Conservation (phyloP, 1,139 yeast species). For the Wickerhamiella pararugosa region DNA sequence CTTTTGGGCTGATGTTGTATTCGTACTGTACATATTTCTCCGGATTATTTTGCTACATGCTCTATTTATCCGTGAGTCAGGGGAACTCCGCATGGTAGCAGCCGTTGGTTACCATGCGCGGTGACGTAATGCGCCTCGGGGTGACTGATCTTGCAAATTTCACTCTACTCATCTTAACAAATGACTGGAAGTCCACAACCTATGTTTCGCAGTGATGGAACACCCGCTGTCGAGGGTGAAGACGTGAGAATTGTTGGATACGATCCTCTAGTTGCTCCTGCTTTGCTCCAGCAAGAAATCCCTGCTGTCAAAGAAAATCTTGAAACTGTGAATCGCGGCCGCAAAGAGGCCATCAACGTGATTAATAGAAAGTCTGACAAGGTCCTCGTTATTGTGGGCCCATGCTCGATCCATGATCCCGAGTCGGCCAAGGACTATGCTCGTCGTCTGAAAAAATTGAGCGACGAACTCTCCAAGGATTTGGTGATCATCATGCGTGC, state of each 20-base stretch:
- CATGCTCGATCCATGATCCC: constrained; percentile 92
- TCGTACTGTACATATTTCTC: too few species aligned
- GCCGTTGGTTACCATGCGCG: too few species aligned
- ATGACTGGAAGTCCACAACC: constrained; percentile 18
- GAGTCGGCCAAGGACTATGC: constrained; percentile 85
- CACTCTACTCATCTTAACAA: too few species aligned
- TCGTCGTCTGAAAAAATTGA: constrained; percentile 43
- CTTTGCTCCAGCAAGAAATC: constrained; percentile 62
- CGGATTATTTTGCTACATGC: too few species aligned
- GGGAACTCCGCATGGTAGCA: too few species aligned
- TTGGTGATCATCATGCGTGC: constrained; percentile 86
- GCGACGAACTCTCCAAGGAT: constrained; percentile 59
- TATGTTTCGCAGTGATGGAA: constrained; percentile 34
- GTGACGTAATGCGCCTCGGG: constrained; percentile 38
- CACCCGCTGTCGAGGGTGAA: constrained; percentile 37
- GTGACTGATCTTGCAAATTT: constrained; percentile 43
- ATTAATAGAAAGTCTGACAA: constrained; percentile 66
- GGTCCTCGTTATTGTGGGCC: constrained; percentile 74
- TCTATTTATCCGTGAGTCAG: too few species aligned
- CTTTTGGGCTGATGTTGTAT: too few species aligned
- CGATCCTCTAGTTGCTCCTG: constrained; percentile 86
- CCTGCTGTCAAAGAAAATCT: constrained; percentile 48
- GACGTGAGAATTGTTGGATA: constrained; percentile 81
- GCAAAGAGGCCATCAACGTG: constrained; percentile 60
- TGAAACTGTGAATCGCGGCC: constrained; percentile 58